Evolutionary conservation across 2,329 filamentous ascomycete species (phyloP).

Genomic region (Lanzia echinophila): DNA sequence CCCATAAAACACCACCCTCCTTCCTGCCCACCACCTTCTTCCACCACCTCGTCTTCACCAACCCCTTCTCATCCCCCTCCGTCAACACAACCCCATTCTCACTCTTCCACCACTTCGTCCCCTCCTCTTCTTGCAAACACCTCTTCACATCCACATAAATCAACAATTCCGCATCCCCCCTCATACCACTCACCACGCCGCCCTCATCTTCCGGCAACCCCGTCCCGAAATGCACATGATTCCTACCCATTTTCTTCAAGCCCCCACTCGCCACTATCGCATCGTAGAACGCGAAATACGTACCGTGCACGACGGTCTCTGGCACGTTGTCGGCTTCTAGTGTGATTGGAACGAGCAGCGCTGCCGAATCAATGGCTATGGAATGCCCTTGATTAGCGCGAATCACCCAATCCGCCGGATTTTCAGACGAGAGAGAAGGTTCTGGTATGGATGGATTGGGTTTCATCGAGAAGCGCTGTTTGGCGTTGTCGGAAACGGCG

Average conservation of each 20-base stretch:
- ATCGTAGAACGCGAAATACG: slow-evolving; percentile 74
- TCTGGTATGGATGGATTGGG: slow-evolving; percentile 35
- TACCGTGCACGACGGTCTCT: slow-evolving; percentile 72
- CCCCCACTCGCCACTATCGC: slow-evolving; percentile 71
- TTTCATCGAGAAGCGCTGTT: slow-evolving; percentile 83
- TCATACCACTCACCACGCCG: slow-evolving; percentile 71
- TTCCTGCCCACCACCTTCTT: slow-evolving; percentile 60
- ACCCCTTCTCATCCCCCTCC: slow-evolving; percentile 51
- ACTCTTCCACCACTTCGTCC: slow-evolving; percentile 68
- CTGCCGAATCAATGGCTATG: slow-evolving; percentile 66
- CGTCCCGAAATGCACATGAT: slow-evolving; percentile 84
- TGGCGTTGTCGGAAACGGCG: slow-evolving; percentile 70
- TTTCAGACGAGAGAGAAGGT: slow-evolving; percentile 28
- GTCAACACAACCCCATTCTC: slow-evolving; percentile 72
- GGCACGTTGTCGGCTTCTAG: slow-evolving; percentile 53
- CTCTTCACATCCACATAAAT: slow-evolving; percentile 67
- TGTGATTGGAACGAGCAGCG: slow-evolving; percentile 63
- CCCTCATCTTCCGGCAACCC: slow-evolving; percentile 49
- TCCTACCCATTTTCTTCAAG: slow-evolving; percentile 72
- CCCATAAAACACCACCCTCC: slow-evolving; percentile 59
- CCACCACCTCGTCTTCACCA: slow-evolving; percentile 63
- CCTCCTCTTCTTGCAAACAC: slow-evolving; percentile 49
- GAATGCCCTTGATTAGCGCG: slow-evolving; percentile 94
- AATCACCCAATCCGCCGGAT: slow-evolving; percentile 71
- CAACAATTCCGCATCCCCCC: slow-evolving; percentile 67